These are phyloP conservation scores for Colletotrichum chlorophyti DNA, from an alignment of 2,329 filamentous ascomycete genomes.

Conservation along the genomic window DNA sequence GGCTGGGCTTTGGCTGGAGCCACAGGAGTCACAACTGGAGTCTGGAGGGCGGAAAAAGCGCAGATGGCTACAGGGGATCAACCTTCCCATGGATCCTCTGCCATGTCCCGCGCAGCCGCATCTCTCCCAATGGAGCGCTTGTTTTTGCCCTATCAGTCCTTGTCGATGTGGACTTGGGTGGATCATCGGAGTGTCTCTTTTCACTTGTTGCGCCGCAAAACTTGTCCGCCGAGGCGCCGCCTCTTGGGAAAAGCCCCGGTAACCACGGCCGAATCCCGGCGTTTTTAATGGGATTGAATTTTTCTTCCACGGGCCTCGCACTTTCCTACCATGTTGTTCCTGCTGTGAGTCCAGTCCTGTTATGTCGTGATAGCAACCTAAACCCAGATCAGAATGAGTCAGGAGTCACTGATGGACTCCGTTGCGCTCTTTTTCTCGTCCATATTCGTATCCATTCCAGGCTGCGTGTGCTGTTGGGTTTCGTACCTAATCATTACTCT, in stretches of 20 bases:
- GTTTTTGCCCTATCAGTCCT: conserved; percentile 16
- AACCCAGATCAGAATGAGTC: conserved; percentile 15
- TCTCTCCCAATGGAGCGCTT: conserved; percentile 24
- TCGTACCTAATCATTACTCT: conserved; percentile 12
- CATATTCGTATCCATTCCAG: too few relatives aligned
- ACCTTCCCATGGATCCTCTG: neutral
- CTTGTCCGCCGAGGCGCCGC: neutral
- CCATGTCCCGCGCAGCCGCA: conserved; percentile 1
- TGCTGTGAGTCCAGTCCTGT: too few relatives aligned
- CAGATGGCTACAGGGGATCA: neutral
- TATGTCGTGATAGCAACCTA: conserved; percentile 17
- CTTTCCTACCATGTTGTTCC: neutral
- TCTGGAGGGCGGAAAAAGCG: too few relatives aligned
- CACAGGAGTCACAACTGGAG: conserved; percentile 5
- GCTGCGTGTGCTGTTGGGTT: neutral
- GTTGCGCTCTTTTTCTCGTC: conserved; percentile 22
- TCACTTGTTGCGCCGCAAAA: neutral
- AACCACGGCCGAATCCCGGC: conserved; percentile 19
- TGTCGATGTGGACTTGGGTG: conserved; percentile 8
- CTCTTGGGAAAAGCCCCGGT: conserved; percentile 1
- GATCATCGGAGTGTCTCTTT: conserved; percentile 9
- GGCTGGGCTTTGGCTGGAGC: conserved; percentile 4
- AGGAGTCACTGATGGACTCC: neutral
- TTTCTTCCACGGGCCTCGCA: conserved; percentile 6
- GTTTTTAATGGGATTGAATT: conserved; percentile 3